phyloP scores from a whole-genome alignment of 306 rosid genomes.

The Mimosa bimucronata region DNA sequence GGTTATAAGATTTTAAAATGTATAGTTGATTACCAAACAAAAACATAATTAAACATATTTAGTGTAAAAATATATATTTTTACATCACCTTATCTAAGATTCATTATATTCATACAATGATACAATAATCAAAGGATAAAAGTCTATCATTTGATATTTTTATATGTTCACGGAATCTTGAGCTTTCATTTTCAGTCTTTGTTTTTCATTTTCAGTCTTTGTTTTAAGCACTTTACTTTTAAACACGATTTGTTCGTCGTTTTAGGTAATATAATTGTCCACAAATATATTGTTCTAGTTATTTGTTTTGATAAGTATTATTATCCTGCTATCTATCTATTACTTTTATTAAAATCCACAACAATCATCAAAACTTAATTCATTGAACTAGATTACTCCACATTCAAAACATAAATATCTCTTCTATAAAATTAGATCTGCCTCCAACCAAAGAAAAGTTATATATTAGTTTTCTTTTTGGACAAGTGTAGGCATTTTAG shows the following conservation, averaged over 20 bases:
- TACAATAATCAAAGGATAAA: neutral
- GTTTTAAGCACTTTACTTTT: neutral
- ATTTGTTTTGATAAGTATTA: too few relatives aligned
- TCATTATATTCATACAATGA: neutral
- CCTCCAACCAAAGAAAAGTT: neutral
- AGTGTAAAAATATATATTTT: too few relatives aligned
- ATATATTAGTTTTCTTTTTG: neutral
- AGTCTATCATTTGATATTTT: neutral
- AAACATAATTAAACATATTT: too few relatives aligned
- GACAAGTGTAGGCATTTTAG: neutral
- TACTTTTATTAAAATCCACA: too few relatives aligned
- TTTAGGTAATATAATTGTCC: too few relatives aligned
- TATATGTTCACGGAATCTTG: neutral
- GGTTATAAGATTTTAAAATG: too few relatives aligned
- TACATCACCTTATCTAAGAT: too few relatives aligned
- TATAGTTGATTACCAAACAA: too few relatives aligned
- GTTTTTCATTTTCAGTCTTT: neutral
- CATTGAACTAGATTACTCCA: neutral
- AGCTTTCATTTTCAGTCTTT: neutral
- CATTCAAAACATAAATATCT: neutral
- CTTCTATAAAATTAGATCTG: neutral
- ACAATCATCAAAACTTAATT: too few relatives aligned
- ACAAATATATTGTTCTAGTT: too few relatives aligned
- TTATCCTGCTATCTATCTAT: too few relatives aligned
- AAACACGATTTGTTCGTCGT: neutral